Evolutionary conservation across 2,329 filamentous ascomycete genomes (phyloP).

Genomic region (Alternaria sp.): DNA sequence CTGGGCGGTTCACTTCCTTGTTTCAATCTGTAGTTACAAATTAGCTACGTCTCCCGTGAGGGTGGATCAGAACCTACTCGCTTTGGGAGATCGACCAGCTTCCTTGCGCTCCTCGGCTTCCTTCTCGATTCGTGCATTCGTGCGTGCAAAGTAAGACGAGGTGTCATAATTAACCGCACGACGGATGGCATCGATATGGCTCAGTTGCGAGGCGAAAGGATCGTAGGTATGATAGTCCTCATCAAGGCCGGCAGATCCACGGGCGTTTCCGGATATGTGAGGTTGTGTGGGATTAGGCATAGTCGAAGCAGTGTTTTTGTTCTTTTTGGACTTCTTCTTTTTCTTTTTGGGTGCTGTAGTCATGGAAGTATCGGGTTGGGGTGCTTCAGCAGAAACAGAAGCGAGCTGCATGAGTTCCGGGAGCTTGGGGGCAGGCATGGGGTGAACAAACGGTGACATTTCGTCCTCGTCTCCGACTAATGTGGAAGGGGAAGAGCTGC

Average conservation of each 20-base stretch:
- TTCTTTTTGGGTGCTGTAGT: constrained; percentile 20
- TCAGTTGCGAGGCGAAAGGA: constrained; percentile 21
- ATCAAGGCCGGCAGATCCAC: neutral
- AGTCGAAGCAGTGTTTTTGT: constrained; percentile 52
- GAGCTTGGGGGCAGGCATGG: constrained; percentile 1
- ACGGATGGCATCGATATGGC: constrained; percentile 23
- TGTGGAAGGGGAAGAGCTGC: constrained; percentile 13
- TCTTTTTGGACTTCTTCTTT: constrained; percentile 42
- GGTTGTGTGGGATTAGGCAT: neutral
- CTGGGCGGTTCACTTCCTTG: neutral
- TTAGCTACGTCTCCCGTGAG: neutral
- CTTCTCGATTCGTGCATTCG: constrained; percentile 10
- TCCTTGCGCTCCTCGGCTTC: neutral
- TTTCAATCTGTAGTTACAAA: neutral
- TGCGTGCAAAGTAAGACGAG: constrained; percentile 13
- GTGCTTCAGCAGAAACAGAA: neutral
- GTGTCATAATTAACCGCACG: constrained; percentile 8
- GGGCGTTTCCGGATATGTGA: neutral
- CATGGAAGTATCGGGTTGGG: neutral
- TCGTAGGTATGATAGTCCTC: constrained; percentile 5
- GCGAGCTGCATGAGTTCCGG: neutral
- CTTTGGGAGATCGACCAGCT: neutral
- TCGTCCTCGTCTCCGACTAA: constrained; percentile 9
- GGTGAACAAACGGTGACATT: neutral
- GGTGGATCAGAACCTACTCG: neutral